Evolutionary conservation across 805 yeast species (phyloP), one percentile per base, ranked within the genome.

Genomic region (Candida broadrunensis): DNA sequence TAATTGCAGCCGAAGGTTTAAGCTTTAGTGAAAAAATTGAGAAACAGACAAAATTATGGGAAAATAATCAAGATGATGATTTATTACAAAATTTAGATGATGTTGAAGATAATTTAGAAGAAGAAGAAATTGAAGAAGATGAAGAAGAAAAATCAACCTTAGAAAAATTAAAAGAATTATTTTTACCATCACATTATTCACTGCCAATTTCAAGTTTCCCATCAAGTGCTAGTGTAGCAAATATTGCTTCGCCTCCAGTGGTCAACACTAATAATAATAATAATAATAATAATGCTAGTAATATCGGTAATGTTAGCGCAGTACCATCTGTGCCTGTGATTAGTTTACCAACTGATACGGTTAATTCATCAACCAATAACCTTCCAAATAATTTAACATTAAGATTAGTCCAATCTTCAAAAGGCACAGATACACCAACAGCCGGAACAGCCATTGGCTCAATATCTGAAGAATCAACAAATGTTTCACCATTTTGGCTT

Each of bases 401-500:
- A 11, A 29, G 32, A 29, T 6, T 9, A 13, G 13, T 19, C 3
- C 24, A n/a, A 11, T 15, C 19, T 13, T 23, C 39, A 12, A 19
- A 24, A 18, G 42, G 30, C 12, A 23, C 39, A 8, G 34, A 37
- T 12, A 35, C 39, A 5, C 36, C 39, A 4, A 18, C 23, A 7
- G 41, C 35, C 6, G 41, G 35, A 6, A 16, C 36, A 11, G 34
- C 45, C 4, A 17, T 19, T 4, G 40, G 37, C 19, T 36, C 40
- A 16, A n/a, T 36, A 18, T 19, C 38, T 4, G 21, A 17, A 19
- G 35, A 30, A 29, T 13, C 19, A 13, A 17, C 29, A 17, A 26
- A 23, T 15, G 16, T 20, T 12, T 38, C 37, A 26, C 73, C 75
- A 1, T 70, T 70, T 47, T 91, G 99, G 99, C 72, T 91, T 9